Conservation (phyloP, 2,329 filamentous ascomycete genomes). For the Neoascochyta sp. region DNA sequence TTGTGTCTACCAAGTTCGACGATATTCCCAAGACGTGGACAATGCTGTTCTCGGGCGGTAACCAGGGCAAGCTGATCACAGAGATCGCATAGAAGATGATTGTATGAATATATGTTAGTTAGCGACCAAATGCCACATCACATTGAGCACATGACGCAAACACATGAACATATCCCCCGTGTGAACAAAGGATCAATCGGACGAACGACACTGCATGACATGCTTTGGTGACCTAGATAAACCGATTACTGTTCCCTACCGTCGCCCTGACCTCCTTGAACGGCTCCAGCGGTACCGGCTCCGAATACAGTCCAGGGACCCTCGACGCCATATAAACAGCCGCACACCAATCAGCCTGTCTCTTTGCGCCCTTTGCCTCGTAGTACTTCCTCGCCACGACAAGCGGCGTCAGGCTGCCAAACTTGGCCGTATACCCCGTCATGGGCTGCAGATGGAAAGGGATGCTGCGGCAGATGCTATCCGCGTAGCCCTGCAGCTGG, state of each 20-base stretch:
- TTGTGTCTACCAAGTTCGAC: slow-evolving; percentile 48
- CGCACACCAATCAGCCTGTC: slow-evolving; percentile 30
- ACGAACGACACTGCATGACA: no score
- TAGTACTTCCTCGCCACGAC: slow-evolving; percentile 36
- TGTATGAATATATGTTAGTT: no score
- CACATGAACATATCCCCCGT: no score
- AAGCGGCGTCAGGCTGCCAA: slow-evolving; percentile 34
- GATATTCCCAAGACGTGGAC: slow-evolving; percentile 50
- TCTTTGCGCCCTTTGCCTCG: slow-evolving; percentile 24
- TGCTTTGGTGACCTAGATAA: no score
- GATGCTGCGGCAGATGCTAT: slow-evolving; percentile 31
- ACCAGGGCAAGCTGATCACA: slow-evolving; percentile 49
- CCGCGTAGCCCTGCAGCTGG: slow-evolving; percentile 29
- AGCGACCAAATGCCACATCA: no score
- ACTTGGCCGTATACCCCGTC: slow-evolving; percentile 32
- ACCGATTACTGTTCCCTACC: slow-evolving; percentile 19
- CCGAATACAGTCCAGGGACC: slow-evolving; percentile 32
- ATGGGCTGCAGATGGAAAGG: slow-evolving; percentile 28
- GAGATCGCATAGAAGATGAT: no score
- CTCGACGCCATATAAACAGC: slow-evolving; percentile 26
- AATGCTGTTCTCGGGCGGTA: slow-evolving; percentile 47
- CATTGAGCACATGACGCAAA: no score
- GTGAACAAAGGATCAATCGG: no score
- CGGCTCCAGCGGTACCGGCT: slow-evolving; percentile 24
- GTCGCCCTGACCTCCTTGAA: slow-evolving; percentile 24